Evolutionary conservation across 345 rosid genomes (phyloP), one percentile per base, ranked within the genome.

Genomic region (Ceriops zippeliana): DNA sequence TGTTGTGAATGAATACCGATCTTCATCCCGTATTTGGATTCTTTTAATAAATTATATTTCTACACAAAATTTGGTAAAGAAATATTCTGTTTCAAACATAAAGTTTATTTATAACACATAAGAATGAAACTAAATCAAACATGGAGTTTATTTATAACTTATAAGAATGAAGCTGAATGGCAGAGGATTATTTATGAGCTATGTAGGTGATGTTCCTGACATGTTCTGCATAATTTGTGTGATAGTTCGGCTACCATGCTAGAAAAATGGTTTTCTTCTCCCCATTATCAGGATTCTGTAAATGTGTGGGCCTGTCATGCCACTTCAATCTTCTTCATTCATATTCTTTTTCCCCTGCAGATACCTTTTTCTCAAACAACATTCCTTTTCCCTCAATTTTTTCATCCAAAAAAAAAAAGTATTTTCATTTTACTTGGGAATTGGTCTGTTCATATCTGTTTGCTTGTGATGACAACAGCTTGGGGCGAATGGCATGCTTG

Each of bases 401-500:
- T 42, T 17, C 49, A 13, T 42, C 49, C 49, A 13, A 13, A 42
- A 42, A 42, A 42, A 15, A 2, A 3, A 11, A 42, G 49, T 11
- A 42, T 11, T 42, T 42, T 42, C 49, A 42, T 42, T 11, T 42
- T 42, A 3, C 17, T 11, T 56, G 24, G 26, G 59, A 15, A 24
- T 27, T 10, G 17, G 26, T 56, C 6, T 56, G 1, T 13, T 20
- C 16, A 26, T 56, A 10, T 56, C 28, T 56, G 31, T 56, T 56
- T 56, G 28, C 4, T 77, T 69, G 47, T 58, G 61, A 64, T 68
- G 30, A 42, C 37, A 64, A n/a, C 85, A 95, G 96, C 30, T 79
- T 73, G 87, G 86, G 74, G 67, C 86, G 70, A 87, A 82, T 79
- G 78, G 86, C 79, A 92, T 96, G 99, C 99, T 91, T 74, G 95